Evolutionary conservation across 768 basidiomycete species (phyloP).

Genomic region (Agaricus subrufescens): DNA sequence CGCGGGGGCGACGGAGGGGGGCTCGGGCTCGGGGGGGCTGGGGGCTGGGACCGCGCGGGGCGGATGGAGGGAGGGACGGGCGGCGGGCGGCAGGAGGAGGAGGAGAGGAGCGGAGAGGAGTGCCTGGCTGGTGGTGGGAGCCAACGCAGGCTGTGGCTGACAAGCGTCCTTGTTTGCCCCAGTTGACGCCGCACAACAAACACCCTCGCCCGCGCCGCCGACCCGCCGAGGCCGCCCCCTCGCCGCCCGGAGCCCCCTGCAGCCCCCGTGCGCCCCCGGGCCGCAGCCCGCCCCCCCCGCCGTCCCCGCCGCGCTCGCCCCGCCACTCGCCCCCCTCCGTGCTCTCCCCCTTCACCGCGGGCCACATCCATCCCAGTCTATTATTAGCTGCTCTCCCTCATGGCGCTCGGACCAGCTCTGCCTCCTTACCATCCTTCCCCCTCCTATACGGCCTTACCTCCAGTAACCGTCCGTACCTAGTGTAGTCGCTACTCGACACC

Average conservation of each 20-base stretch:
- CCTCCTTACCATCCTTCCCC: not conserved
- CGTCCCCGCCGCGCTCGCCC: no score
- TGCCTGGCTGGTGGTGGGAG: constrained; percentile 47
- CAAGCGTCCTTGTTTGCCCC: constrained; percentile 38
- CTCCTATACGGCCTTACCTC: not conserved
- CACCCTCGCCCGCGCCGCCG: not conserved
- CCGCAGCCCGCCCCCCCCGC: no score
- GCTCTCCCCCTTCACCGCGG: not conserved
- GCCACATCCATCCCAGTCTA: not conserved
- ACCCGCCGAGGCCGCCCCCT: not conserved
- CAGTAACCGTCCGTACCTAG: not conserved
- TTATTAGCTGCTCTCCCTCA: not conserved
- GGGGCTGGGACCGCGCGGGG: constrained; percentile 14
- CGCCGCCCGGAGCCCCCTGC: not conserved
- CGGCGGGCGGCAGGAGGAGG: constrained; percentile 17
- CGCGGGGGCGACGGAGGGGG: constrained; percentile 19
- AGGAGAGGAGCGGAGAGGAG: constrained; percentile 20
- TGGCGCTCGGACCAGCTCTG: constrained; percentile 2
- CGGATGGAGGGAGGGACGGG: constrained; percentile 14
- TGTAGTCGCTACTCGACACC: no score
- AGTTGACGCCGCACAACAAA: constrained; percentile 28
- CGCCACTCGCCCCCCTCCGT: not conserved
- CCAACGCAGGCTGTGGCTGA: constrained; percentile 45
- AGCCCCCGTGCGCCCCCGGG: not conserved
- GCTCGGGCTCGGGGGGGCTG: constrained; percentile 20